Conservation (phyloP, 2,329 filamentous ascomycete genomes). For the Alternaria viburni region DNA sequence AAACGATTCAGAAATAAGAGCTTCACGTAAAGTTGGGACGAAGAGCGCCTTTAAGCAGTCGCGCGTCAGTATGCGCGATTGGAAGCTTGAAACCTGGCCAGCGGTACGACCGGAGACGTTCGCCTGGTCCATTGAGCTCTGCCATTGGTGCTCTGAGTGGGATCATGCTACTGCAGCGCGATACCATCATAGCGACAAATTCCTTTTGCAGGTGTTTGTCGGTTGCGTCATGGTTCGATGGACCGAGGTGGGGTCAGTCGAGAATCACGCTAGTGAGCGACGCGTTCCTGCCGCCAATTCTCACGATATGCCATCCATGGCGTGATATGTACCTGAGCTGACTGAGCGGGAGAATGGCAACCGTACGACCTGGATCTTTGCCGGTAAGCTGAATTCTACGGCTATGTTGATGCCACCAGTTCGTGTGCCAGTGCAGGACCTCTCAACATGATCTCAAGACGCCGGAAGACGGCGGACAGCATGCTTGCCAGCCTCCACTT, state of each 20-base stretch:
- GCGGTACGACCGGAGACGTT: constrained; percentile 12
- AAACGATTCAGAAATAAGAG: not conserved
- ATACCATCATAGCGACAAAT: constrained; percentile 30
- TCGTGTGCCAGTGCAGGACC: not conserved
- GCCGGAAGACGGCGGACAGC: constrained; percentile 11
- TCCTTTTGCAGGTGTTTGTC: constrained; percentile 13
- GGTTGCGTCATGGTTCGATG: constrained; percentile 16
- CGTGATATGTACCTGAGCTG: not conserved
- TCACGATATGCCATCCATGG: not conserved
- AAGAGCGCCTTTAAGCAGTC: constrained; percentile 12
- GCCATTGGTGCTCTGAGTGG: constrained; percentile 18
- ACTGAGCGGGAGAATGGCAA: not conserved
- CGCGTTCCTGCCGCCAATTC: constrained; percentile 6
- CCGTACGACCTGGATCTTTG: not conserved
- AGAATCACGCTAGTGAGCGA: constrained; percentile 10
- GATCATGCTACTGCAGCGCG: constrained; percentile 8
- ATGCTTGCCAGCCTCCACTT: constrained; percentile 5
- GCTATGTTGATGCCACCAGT: not conserved
- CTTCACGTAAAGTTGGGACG: not conserved
- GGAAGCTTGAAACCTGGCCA: constrained; percentile 8
- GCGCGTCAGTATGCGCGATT: constrained; percentile 6
- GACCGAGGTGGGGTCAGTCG: constrained; percentile 15
- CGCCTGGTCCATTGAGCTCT: constrained; percentile 21
- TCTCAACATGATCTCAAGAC: not conserved
- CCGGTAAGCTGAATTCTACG: not conserved